phyloP scores from a whole-genome alignment of 2,329 filamentous ascomycete species.

The Balansia obtecta region DNA sequence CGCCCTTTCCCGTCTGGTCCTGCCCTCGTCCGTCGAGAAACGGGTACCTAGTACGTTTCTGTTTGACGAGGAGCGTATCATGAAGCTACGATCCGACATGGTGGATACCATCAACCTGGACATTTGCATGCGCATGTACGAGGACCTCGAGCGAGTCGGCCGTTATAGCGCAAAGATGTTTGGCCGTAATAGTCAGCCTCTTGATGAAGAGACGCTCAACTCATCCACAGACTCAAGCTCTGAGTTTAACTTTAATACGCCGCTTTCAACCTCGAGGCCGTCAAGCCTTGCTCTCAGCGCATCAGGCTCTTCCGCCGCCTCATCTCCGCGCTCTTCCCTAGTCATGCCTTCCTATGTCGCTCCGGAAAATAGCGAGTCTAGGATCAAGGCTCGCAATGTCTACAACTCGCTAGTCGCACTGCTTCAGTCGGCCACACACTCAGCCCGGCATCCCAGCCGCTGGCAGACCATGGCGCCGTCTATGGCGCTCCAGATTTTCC shows the following conservation, averaged over 20 bases:
- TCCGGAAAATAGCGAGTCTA: constrained; percentile 26
- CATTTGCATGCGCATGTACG: constrained; percentile 49
- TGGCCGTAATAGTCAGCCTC: constrained; percentile 10
- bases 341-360: constrained; percentile 26
- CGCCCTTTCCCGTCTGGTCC: constrained; percentile 39
- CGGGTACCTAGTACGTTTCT: constrained; percentile 46
- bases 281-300: constrained; percentile 40
- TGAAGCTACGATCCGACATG: constrained; percentile 48
- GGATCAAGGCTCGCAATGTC: constrained; percentile 32
- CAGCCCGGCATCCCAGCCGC: constrained; percentile 28
- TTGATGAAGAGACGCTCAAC: constrained; percentile 17
- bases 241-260: constrained; percentile 37
- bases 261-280: constrained; percentile 32
- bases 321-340: constrained; percentile 38
- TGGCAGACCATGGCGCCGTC: constrained; percentile 42
- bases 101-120: constrained; percentile 50
- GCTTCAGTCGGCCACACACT: constrained; percentile 36
- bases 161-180: constrained; percentile 17
- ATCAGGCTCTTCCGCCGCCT: constrained; percentile 35
- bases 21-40: constrained; percentile 37
- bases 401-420: constrained; percentile 42
- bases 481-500: constrained; percentile 46
- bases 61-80: constrained; percentile 51
- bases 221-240: constrained; percentile 10
- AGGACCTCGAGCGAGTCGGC: constrained; percentile 36